phyloP scores from a whole-genome alignment of 169 alveolate genomes.

The Eimeria praecox region DNA sequence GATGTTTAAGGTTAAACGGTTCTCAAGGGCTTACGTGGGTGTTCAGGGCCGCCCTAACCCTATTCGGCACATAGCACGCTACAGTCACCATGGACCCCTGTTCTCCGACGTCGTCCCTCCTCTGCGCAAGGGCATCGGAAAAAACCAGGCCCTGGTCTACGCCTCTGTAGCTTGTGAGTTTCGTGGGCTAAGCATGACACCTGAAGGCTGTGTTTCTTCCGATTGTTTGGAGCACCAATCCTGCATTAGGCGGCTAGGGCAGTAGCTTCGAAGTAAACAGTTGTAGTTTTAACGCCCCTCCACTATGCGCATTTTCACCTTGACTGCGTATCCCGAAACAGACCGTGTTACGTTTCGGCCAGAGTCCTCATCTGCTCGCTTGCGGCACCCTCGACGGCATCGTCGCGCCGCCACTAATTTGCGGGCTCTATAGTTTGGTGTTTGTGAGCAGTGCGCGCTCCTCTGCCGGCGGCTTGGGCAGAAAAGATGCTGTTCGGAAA shows the following conservation, averaged over 20 bases:
- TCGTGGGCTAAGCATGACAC: background rate
- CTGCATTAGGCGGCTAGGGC: too few species aligned
- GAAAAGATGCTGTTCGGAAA: slow-evolving; percentile 43
- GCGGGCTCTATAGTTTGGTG: background rate
- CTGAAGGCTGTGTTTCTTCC: background rate
- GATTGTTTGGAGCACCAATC: too few species aligned
- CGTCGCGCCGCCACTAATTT: background rate
- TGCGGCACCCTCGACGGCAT: background rate
- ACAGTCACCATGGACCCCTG: slow-evolving; percentile 80
- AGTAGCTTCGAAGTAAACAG: too few species aligned
- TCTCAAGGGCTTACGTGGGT: background rate
- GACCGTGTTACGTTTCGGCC: background rate
- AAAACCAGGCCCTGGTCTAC: slow-evolving; percentile 64
- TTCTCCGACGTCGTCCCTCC: slow-evolving; percentile 63
- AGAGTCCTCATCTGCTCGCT: background rate
- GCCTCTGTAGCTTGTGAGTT: slow-evolving; percentile 74
- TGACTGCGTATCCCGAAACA: background rate
- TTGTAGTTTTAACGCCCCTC: too few species aligned
- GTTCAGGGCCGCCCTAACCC: slow-evolving; percentile 54
- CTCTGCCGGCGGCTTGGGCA: slow-evolving; percentile 41
- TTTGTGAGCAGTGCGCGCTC: slow-evolving; percentile 66
- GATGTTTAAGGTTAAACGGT: background rate
- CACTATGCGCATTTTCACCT: too few species aligned
- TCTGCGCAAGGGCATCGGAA: slow-evolving; percentile 32
- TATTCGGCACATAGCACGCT: slow-evolving; percentile 44